Evolutionary conservation across 2,329 filamentous ascomycete genomes (phyloP), one percentile per base, ranked within the genome.

Genomic region (Leptosphaerulina australis): DNA sequence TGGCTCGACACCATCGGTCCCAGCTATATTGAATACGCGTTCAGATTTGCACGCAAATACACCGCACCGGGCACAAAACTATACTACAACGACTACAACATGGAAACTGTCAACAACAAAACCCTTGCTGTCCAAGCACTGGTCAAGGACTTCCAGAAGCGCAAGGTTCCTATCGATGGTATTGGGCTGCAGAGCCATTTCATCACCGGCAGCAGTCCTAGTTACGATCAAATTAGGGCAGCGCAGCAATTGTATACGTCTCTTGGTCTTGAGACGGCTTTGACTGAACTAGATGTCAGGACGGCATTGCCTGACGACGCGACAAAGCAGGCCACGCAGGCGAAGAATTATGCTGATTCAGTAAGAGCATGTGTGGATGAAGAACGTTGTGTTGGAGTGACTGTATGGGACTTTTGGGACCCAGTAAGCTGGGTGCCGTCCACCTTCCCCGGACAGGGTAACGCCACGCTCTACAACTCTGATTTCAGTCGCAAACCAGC

Each of bases 1-100:
- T 87, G 84, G 71, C 79, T 79, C 67, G 67, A 76, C 22, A 77
- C 77, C 24, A 77, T 87, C 14, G 83, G 83, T 17, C 77, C 78
- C 9, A 75, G 77, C 31, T 88, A 81, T 70, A 78, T 87, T 46
- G 74, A 78, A 9, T 74, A 83, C 31, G 81, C 84, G 2, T 87
- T 87, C 73, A 68, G 75, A 18, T 66, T 67, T 17, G 78, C 81
- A 1, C 81, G 82, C 3, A 77, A 78, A 35, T 77, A 77, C 24
- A 81, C 80, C 1, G 81, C 83, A 49, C 79, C 81, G 0, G 64
- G 73, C 17, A 79, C 82, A 18, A 85, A 84, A 72, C 74, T 88
- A 24, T 85, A 83, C 65, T 83, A 83, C 71, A 85, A 85, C 67
- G 82, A 85, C 69, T 87, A 86, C 76, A 84, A 82, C 70, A 81